A percentile compares a stretch with the other conserved stretches of the same genome.
phyloP scores from a whole-genome alignment of 495 filamentous ascomycete species.

The Xylaria intraflava region DNA sequence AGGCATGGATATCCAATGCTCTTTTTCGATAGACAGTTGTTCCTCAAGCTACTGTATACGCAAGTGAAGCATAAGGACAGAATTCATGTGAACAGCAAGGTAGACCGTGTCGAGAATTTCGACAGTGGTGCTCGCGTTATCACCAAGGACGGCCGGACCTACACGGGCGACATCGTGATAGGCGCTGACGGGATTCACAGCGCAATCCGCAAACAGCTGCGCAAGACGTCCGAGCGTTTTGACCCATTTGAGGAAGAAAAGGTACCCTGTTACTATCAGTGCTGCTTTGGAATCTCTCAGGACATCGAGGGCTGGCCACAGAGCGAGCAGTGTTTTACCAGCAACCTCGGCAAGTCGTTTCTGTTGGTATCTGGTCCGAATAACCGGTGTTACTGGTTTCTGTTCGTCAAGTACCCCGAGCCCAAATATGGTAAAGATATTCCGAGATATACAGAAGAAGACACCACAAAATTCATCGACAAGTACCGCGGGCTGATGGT shows the following conservation, averaged over 20 bases:
- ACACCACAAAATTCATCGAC: slow-evolving; percentile 22
- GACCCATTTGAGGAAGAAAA: slow-evolving; percentile 4
- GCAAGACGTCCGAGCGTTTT: slow-evolving; percentile 21
- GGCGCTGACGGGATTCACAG: slow-evolving; percentile 43
- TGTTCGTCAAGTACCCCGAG: slow-evolving; percentile 25
- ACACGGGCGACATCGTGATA: slow-evolving; percentile 36
- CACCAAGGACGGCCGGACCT: slow-evolving; percentile 26
- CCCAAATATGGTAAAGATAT: slow-evolving; percentile 13
- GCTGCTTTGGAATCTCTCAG: slow-evolving; percentile 33
- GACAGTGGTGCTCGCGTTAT: slow-evolving; percentile 20
- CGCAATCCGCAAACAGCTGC: slow-evolving; percentile 33
- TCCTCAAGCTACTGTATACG: slow-evolving; percentile 31
- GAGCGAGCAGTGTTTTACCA: slow-evolving; percentile 5
- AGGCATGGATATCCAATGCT: slow-evolving; percentile 22
- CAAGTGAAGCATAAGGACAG: slow-evolving; percentile 30
- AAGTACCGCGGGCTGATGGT: slow-evolving; percentile 19
- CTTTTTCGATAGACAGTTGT: slow-evolving; percentile 29
- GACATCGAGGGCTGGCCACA: slow-evolving; percentile 4
- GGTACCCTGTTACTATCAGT: slow-evolving; percentile 21
- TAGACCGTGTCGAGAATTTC: slow-evolving; percentile 18
- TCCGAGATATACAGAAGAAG: slow-evolving; percentile 26
- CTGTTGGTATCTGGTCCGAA: slow-evolving; percentile 21
- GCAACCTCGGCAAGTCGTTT: slow-evolving; percentile 19
- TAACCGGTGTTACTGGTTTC: slow-evolving; percentile 29
- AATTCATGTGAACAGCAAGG: slow-evolving; percentile 18